Conservation (phyloP, 768 basidiomycete genomes). For the Termitomyces heimii region DNA sequence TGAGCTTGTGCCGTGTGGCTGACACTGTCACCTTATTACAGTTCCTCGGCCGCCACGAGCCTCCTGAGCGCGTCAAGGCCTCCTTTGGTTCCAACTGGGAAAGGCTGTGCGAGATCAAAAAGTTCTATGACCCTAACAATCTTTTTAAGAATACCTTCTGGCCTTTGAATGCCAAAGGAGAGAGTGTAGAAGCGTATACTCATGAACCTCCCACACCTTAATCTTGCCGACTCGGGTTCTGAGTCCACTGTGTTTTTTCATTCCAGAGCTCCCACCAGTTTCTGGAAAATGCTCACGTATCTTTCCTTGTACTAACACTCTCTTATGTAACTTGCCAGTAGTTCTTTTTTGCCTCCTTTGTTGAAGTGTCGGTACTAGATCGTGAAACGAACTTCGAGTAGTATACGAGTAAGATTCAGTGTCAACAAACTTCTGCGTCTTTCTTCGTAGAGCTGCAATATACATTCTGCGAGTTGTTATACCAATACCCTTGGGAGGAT, state of each 20-base stretch:
- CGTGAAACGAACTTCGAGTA: not conserved
- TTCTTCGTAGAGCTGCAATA: too few relatives aligned
- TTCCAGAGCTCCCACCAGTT: too few relatives aligned
- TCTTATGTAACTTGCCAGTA: too few relatives aligned
- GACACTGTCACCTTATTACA: slow-evolving; percentile 21
- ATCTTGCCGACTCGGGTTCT: not conserved
- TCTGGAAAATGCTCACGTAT: not conserved
- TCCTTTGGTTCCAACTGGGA: slow-evolving; percentile 76
- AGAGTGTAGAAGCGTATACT: slow-evolving; percentile 44
- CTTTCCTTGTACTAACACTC: not conserved
- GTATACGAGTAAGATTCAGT: too few relatives aligned
- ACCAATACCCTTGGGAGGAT: too few relatives aligned
- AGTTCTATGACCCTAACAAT: slow-evolving; percentile 68
- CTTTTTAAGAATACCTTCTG: slow-evolving; percentile 78
- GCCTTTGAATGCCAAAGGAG: slow-evolving; percentile 60
- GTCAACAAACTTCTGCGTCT: too few relatives aligned
- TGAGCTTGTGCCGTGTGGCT: slow-evolving; percentile 7
- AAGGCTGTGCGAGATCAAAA: slow-evolving; percentile 66
- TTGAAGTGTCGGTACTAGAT: not conserved
- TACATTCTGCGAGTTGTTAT: too few relatives aligned
- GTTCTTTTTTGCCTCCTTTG: not conserved
- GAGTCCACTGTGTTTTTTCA: not conserved
- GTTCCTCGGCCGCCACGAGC: slow-evolving; percentile 74
- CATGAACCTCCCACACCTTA: slow-evolving; percentile 59
- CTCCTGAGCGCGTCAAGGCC: slow-evolving; percentile 51